Evolutionary conservation across 2,329 filamentous ascomycete species (phyloP), one percentile per base, ranked within the genome.

Genomic region (Cryphonectria parasitica): DNA sequence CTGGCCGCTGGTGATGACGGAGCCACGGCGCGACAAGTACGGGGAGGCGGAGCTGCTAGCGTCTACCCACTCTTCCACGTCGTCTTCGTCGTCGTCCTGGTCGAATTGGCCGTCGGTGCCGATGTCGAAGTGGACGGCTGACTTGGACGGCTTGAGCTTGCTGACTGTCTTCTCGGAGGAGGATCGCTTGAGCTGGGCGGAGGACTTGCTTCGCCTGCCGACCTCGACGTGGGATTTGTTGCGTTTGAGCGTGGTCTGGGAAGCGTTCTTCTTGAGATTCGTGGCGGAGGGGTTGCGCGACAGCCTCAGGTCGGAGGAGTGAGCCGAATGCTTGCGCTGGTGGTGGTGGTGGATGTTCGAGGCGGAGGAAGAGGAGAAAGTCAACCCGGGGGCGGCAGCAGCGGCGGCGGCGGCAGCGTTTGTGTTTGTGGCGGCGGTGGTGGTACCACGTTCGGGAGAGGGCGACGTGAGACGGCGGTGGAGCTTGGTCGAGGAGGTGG

Each of bases 41-140:
- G 89, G 89, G 15, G 88, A 90, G 66, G 88, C 89, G 69, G 87
- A 89, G 63, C 84, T 85, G 78, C 88, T 90, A 71, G 89, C 88
- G 79, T 91, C 89, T 58, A 91, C 87, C 89, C 89, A 91, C 81
- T 89, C 89, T 83, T 89, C 76, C n/a, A 78, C 79, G 76, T 84
- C 83, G 75, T 83, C 76, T n/a, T 78, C 79, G 76, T 84, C 83
- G 75, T 83, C 89, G 68, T 79, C 79, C 58, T 79, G 79, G 61
- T 81, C 83, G 74, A 82, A 81, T 74, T 82, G 76, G 34, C 78
- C 79, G 77, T 84, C 83, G 75, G 82, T 85, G 67, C 89, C 89
- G 68, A 91, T 83, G 75, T 90, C 88, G 75, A 91, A 91, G 76
- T 90, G 89, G 43, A 91, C 89, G 73, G 87, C 85, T 36, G 79